These are phyloP conservation scores for Tetrahymena borealis DNA, from an alignment of 73 alveolate genomes.

Conservation along the genomic window DNA sequence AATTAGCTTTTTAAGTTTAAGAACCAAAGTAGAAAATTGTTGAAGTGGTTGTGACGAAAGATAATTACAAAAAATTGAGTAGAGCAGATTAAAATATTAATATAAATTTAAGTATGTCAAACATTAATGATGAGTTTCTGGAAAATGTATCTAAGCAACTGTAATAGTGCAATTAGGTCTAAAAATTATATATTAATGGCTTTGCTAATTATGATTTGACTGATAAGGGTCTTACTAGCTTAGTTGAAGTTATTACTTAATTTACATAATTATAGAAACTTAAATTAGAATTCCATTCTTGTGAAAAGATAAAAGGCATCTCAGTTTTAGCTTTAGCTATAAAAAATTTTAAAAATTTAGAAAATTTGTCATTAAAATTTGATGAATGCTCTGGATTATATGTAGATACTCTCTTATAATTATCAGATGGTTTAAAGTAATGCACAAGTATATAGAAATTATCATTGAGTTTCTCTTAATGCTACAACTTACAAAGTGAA, in stretches of 20 bases:
- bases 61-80: neutral
- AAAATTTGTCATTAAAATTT: neutral
- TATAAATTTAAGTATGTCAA: neutral
- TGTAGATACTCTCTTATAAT: neutral
- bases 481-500: neutral
- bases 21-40: neutral
- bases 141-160: neutral
- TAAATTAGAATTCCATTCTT: neutral
- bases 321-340: neutral
- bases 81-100: neutral
- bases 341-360: neutral
- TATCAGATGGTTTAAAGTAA: neutral
- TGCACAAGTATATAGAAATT: neutral
- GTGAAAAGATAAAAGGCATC: neutral
- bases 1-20: neutral
- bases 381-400: neutral
- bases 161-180: neutral
- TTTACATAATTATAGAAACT: neutral
- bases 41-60: neutral
- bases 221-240: neutral
- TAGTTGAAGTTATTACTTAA: neutral
- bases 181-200: neutral
- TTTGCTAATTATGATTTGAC: neutral
- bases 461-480: neutral
- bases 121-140: neutral